Evolutionary conservation across 139 green algal genomes (phyloP), one percentile per base, ranked within the genome.

Genomic region (Gonium pectorale): DNA sequence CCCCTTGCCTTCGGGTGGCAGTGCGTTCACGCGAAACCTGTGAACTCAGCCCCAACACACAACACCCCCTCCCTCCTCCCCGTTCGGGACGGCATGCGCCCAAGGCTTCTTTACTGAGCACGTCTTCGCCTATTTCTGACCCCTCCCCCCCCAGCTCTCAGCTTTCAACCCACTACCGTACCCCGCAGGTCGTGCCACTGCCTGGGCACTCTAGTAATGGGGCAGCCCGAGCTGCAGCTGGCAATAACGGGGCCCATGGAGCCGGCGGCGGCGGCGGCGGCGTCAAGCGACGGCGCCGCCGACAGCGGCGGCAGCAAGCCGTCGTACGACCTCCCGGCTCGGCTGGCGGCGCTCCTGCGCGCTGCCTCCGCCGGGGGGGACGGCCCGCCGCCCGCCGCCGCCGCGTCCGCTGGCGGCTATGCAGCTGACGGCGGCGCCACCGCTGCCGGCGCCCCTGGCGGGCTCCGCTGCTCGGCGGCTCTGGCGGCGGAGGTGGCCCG

Each of bases 141-240:
- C 46, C 37, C 66, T 17, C 33, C 33, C 66, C 49, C 33, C 33
- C 66, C 9, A 31, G 56, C 24, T 66, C n/a, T 29, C 24, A 6
- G 19, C 24, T 21, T 21, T 35, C 56, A 35, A 6, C 24, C 56
- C 56, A 11, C 9, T 11, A 43, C 31, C 31, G 2, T 26, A n/a
- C 41, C 62, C 17, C 37, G 0, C 69, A 79, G 69, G 70, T 67
- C 70, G 5, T 49, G 43, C 35, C 70, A 79, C 70, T 79, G 70
- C 70, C 44, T 79, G 46, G 70, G 24, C 31, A 51, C 26, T 19
- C 5, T 79, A 33, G 70, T 79, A 19, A 79, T 79, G 70, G 70
- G 70, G 26, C 70, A 79, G 70, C 33, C 33, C 9, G 49, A 29
- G 35, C 70, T 79, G 49, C 49, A 66, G 17, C n/a, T 62, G 33